Percentiles rank a stretch among this genome's conserved stretches.
Evolutionary conservation across 202 grass and related monocot genomes (phyloP).

Genomic region (Musa balbisiana): DNA sequence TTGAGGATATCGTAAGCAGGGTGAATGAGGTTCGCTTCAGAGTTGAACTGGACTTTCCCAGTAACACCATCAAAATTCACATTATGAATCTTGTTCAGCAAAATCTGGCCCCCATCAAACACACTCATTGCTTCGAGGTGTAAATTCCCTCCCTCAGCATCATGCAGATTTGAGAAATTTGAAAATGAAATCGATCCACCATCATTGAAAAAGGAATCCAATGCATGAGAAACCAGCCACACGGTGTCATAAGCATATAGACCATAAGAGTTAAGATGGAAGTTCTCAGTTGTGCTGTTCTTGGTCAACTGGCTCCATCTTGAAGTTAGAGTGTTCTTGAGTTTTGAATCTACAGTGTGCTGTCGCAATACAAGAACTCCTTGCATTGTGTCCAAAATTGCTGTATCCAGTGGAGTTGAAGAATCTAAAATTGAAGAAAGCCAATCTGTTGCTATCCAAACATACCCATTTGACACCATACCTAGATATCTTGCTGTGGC

Average conservation of each 20-base stretch:
- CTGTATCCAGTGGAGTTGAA: neutral
- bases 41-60: constrained; percentile 10
- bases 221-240: constrained; percentile 4
- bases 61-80: neutral
- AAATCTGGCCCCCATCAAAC: constrained; percentile 4
- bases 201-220: constrained; percentile 7
- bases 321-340: neutral
- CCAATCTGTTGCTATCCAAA: constrained; percentile 22
- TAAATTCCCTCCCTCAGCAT: neutral
- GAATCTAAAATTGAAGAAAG: constrained; percentile 15
- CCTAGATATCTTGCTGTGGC: neutral
- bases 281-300: neutral
- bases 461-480: constrained; percentile 7
- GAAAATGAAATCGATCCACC: constrained; percentile 8
- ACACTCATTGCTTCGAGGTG: constrained; percentile 11
- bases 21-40: constrained; percentile 2
- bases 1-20: constrained; percentile 10
- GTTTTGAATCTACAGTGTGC: constrained; percentile 5
- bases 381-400: constrained; percentile 14
- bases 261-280: neutral
- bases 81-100: constrained; percentile 3
- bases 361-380: neutral
- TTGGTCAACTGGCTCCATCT: constrained; percentile 2
- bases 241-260: constrained; percentile 16
- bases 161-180: neutral